phyloP scores from a whole-genome alignment of 768 basidiomycete species.

The Lenzites betulinus region DNA sequence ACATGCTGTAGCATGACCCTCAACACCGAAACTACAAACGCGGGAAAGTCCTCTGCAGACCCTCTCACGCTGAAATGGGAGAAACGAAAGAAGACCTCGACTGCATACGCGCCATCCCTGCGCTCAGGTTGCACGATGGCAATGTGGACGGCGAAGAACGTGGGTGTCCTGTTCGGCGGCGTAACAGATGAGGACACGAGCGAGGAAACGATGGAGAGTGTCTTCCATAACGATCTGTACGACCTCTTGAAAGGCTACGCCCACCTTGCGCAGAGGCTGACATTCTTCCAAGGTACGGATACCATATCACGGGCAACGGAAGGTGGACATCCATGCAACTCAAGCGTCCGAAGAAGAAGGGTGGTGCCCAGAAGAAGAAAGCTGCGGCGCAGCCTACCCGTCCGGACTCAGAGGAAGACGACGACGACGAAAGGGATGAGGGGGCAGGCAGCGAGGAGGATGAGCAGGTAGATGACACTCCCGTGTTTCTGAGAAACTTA shows the following conservation, averaged over 20 bases:
- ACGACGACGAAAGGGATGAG: slow-evolving; percentile 17
- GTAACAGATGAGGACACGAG: slow-evolving; percentile 85
- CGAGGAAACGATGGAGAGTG: slow-evolving; percentile 82
- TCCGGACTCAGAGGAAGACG: slow-evolving; percentile 22
- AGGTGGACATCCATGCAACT: slow-evolving; percentile 79
- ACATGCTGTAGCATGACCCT: slow-evolving; percentile 34
- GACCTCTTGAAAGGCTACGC: too few species aligned
- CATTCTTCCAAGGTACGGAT: slow-evolving; percentile 59
- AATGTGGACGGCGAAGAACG: slow-evolving; percentile 65
- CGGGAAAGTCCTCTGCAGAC: slow-evolving; percentile 43
- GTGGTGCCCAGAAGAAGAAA: slow-evolving; percentile 47
- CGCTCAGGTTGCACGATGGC: slow-evolving; percentile 89
- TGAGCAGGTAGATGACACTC: slow-evolving; percentile 14
- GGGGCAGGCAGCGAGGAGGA: slow-evolving; percentile 27
- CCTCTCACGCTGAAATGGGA: slow-evolving; percentile 79
- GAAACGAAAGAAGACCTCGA: slow-evolving; percentile 68
- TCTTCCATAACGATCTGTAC: slow-evolving; percentile 88
- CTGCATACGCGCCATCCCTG: slow-evolving; percentile 68
- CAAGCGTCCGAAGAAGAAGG: slow-evolving; percentile 59
- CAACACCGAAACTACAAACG: slow-evolving; percentile 27
- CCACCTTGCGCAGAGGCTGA: too few species aligned
- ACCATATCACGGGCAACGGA: slow-evolving; percentile 73
- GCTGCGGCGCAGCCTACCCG: slow-evolving; percentile 16
- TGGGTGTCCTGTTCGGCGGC: slow-evolving; percentile 83
- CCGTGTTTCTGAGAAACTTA: too few species aligned